These are phyloP conservation scores for Scenedesmus sp. DNA, from an alignment of 163 green algal species.

Conservation along the genomic window DNA sequence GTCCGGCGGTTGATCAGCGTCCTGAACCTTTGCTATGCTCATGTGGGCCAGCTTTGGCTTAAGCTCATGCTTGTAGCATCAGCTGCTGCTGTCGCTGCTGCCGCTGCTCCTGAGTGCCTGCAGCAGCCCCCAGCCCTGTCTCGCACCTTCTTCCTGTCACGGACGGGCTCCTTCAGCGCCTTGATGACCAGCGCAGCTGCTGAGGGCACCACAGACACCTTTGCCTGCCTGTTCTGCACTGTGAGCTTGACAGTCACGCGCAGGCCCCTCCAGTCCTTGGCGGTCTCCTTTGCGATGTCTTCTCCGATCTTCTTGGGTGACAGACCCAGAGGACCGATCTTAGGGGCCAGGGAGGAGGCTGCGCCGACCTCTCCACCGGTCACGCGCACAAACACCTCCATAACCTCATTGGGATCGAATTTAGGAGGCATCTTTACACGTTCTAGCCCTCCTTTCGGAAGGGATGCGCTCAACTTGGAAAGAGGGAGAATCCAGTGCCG, in stretches of 20 bases:
- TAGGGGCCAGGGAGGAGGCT: constrained; percentile 96
- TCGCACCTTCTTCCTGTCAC: constrained; percentile 98
- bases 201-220: constrained; percentile 97
- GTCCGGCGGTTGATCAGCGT: background rate
- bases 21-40: background rate
- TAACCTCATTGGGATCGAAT: constrained; percentile 93
- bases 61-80: background rate
- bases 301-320: constrained; percentile 99
- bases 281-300: constrained; percentile 99
- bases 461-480: constrained; percentile 18
- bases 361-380: constrained; percentile 96
- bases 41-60: background rate
- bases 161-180: constrained; percentile 98
- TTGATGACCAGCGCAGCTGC: constrained; percentile 98
- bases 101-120: background rate
- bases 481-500: constrained; percentile 1
- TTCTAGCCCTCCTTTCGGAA: constrained; percentile 42
- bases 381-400: constrained; percentile 97
- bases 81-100: background rate
- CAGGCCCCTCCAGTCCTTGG: constrained; percentile 99
- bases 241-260: constrained; percentile 99
- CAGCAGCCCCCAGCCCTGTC: background rate
- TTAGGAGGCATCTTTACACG: constrained; percentile 92
- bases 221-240: constrained; percentile 99
- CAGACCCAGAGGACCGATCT: constrained; percentile 99